These are phyloP conservation scores for Podaxis pistillaris DNA, from an alignment of 768 basidiomycete species.

Conservation along the genomic window DNA sequence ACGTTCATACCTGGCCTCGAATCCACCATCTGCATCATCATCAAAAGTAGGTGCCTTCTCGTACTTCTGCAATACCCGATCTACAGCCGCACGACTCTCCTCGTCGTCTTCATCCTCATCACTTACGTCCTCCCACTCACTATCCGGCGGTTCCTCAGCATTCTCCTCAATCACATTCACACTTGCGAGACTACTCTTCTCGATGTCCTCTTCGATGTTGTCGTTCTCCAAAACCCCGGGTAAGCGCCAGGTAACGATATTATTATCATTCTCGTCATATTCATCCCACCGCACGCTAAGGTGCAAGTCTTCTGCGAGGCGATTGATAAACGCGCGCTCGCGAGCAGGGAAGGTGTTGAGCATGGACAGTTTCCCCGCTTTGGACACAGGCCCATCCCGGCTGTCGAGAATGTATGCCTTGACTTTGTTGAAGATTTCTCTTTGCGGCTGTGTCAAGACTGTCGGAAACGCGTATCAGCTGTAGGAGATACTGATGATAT, in stretches of 20 bases:
- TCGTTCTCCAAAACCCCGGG: constrained; percentile 41
- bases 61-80: constrained; percentile 86
- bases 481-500: constrained; percentile 16
- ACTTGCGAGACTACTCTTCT: not conserved
- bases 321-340: constrained; percentile 77
- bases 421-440: constrained; percentile 76
- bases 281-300: constrained; percentile 90
- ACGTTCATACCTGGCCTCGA: constrained; percentile 76
- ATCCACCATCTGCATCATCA: constrained; percentile 68
- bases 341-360: constrained; percentile 77
- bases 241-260: constrained; percentile 67
- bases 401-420: constrained; percentile 67
- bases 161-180: constrained; percentile 34
- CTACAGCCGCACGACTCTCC: constrained; percentile 70
- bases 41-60: constrained; percentile 77
- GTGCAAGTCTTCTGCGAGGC: constrained; percentile 74
- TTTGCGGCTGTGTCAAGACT: constrained; percentile 75
- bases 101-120: constrained; percentile 61
- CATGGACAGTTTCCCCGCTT: constrained; percentile 54
- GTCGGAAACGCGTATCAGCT: not conserved
- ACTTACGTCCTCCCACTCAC: constrained; percentile 55
- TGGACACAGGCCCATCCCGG: constrained; percentile 30
- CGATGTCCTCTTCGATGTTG: constrained; percentile 32
- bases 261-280: constrained; percentile 79
- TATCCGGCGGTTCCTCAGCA: constrained; percentile 29